Conservation (phyloP, 129 eudicot genomes). For the Pulicaria dysenterica region DNA sequence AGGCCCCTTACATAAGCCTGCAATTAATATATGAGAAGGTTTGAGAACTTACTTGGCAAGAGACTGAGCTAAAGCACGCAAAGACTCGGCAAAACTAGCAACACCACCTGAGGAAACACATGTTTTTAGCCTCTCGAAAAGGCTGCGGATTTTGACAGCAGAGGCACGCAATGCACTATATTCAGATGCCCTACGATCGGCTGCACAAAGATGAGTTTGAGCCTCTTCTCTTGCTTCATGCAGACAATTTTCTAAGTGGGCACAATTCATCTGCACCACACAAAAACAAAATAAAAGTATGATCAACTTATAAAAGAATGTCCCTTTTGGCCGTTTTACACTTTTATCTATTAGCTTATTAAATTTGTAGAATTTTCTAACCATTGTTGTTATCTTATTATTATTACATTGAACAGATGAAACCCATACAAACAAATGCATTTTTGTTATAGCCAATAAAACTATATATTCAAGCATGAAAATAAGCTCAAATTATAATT, state of each 20-base stretch:
- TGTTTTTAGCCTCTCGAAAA: constrained; percentile 71
- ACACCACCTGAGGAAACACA: constrained; percentile 71
- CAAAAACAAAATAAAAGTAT: not conserved
- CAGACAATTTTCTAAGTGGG: constrained; percentile 83
- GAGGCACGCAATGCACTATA: constrained; percentile 75
- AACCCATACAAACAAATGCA: no score
- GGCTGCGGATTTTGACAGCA: constrained; percentile 74
- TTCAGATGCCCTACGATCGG: constrained; percentile 82
- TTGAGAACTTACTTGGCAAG: constrained; percentile 59
- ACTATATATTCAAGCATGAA: not conserved
- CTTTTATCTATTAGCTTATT: no score
- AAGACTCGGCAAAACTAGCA: constrained; percentile 63
- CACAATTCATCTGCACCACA: constrained; percentile 86
- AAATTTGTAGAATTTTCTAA: no score
- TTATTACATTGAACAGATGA: no score
- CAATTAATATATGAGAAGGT: not conserved
- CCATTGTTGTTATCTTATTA: no score
- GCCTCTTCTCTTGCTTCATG: constrained; percentile 97
- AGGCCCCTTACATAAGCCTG: not conserved
- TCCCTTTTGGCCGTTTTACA: no score
- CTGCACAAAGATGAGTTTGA: constrained; percentile 88
- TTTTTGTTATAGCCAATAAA: no score
- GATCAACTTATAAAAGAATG: not conserved
- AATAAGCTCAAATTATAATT: not conserved
- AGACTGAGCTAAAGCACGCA: constrained; percentile 79